Base-by-base conservation (phyloP, 768 basidiomycete species). In the Rhodotorula kratochvilovae region DNA sequence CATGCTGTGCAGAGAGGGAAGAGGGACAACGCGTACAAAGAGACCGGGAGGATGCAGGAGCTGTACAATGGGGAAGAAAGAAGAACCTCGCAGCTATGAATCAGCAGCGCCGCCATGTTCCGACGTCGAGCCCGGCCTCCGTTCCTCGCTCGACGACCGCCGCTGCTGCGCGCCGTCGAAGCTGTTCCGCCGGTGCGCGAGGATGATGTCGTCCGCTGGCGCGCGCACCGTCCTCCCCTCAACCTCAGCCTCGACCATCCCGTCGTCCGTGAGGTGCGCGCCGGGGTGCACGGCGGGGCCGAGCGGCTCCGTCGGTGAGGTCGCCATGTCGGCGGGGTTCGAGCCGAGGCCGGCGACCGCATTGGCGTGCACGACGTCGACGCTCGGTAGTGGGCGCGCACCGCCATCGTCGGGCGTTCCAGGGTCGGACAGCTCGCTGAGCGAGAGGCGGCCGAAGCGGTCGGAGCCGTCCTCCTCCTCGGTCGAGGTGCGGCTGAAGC, bases 161-260 rank as follows among this genome's bases (percentile, higher is more conserved):
- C 58, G 60, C 65, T 25, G 61, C 65, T 25, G 61, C 50, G 15
- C 19, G 23, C 57, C 65, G 46, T 63, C 66, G 33, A 63, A 35
- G 33, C 66, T 56, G 21, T 46, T 27, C 15, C 70, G 56, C 1
- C 66, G 61, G 21, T 67, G 65, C 23, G 70, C 55, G 33, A 71
- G 57, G 27, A 67, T 39, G 25, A 71, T 71, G 31, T 75, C 74
- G 53, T 75, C 74, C 1, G 74, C 74, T 10, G 74, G 74, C 2
- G 71, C 74, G 5, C 67, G 60, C 5, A 75, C 54, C 7, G 16
- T 63, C 57, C 33, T 43, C 6, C 74, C 74, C 36, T 69, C 70
- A 33, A 75, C 61, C 23, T 73, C 65, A 7, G 70, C 67, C 36
- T 75, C 74, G 39, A 75, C 65, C 21, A 71, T 61, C 10, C 74